Conservation (phyloP, 2,329 filamentous ascomycete genomes). For the Penicillium sp. region DNA sequence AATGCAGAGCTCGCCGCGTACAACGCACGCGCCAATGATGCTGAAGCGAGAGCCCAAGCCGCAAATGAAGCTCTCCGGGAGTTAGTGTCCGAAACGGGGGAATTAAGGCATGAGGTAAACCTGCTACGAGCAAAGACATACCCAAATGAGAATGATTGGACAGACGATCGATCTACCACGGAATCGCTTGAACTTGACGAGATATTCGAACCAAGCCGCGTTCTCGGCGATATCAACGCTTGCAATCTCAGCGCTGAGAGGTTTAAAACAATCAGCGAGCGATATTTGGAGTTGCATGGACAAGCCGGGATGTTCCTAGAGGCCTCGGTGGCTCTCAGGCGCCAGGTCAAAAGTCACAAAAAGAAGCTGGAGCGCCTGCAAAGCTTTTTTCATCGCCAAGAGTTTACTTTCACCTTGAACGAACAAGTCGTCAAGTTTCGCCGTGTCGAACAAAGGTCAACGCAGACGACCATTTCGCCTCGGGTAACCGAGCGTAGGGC, state of each 20-base stretch:
- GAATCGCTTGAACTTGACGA: conserved; percentile 27
- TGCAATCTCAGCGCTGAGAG: conserved; percentile 20
- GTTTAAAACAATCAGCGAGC: conserved; percentile 28
- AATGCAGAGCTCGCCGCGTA: conserved; percentile 28
- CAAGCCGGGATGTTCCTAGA: conserved; percentile 34
- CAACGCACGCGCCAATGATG: conserved; percentile 29
- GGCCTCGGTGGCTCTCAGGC: conserved; percentile 35
- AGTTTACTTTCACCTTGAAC: conserved; percentile 36
- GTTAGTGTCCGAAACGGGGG: conserved; percentile 22
- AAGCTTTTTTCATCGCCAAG: conserved; percentile 32
- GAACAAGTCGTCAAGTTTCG: conserved; percentile 35
- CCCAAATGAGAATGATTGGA: conserved; percentile 20
- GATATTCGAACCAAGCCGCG: conserved; percentile 34
- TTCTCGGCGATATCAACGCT: conserved; percentile 18
- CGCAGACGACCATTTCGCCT: not conserved
- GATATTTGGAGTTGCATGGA: conserved; percentile 40
- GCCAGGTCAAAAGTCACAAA: conserved; percentile 40
- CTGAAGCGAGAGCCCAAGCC: conserved; percentile 26
- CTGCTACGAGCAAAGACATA: conserved; percentile 30
- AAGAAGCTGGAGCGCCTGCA: conserved; percentile 38
- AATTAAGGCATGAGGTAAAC: conserved; percentile 29
- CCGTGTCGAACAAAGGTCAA: conserved; percentile 21
- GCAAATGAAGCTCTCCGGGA: conserved; percentile 28
- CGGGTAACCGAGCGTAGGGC: not conserved
- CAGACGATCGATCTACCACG: conserved; percentile 23